Conservation (phyloP, 306 rosid genomes). For the Cucurbita maxima region DNA sequence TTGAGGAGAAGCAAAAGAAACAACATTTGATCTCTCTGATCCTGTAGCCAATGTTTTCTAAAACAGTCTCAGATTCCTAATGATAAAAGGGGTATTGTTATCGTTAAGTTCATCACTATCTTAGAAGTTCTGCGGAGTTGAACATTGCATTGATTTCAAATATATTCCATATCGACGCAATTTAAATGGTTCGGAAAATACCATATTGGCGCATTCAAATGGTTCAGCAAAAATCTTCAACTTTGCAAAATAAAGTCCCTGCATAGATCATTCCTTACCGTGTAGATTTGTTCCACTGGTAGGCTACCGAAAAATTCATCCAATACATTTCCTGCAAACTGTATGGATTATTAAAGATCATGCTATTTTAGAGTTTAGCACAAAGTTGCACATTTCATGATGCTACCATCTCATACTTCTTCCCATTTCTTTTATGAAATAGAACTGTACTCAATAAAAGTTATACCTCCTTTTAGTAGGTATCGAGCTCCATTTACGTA, state of each 20-base stretch:
- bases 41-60: not conserved
- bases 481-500: not conserved
- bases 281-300: constrained; percentile 4
- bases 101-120: not conserved
- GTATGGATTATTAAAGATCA: constrained; percentile 16
- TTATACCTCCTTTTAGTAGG: constrained; percentile 6
- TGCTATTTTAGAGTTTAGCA: constrained; percentile 17
- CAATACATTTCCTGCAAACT: constrained; percentile 23
- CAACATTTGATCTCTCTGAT: not conserved
- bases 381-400: constrained; percentile 9
- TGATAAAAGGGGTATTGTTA: not conserved
- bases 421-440: constrained; percentile 10
- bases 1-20: no score
- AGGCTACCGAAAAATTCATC: constrained; percentile 7
- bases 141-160: not conserved
- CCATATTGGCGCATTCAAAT: not conserved
- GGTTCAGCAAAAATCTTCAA: not conserved
- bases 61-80: not conserved
- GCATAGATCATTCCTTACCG: constrained; percentile 22
- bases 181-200: not conserved
- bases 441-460: not conserved
- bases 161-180: not conserved
- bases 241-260: constrained; percentile 21
- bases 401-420: constrained; percentile 9
- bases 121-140: not conserved